A percentile compares a stretch with the other conserved stretches of the same genome.
Conservation (phyloP, 2,329 filamentous ascomycete species). For the Trichoderma sp. region DNA sequence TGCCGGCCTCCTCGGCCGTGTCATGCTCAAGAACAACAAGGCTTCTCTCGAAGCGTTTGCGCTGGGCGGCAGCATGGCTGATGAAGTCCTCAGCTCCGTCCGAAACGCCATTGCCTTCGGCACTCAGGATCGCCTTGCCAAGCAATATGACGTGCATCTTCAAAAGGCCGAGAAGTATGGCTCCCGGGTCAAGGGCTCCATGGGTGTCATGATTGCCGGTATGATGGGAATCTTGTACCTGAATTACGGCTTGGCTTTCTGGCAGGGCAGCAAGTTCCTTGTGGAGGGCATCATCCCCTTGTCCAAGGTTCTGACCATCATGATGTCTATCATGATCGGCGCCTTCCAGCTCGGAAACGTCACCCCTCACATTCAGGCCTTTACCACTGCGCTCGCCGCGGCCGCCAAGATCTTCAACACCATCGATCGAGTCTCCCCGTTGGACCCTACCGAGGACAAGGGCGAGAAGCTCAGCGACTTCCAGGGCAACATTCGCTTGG, state of each 20-base stretch:
- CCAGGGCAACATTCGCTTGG: conserved; percentile 77
- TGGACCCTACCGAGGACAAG: conserved; percentile 71
- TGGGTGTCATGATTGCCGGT: conserved; percentile 77
- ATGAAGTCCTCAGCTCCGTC: conserved; percentile 92
- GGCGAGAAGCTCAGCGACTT: conserved; percentile 74
- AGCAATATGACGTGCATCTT: conserved; percentile 80
- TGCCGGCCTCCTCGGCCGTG: conserved; percentile 72
- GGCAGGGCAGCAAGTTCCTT: conserved; percentile 79
- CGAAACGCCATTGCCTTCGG: conserved; percentile 91
- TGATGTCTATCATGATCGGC: conserved; percentile 90
- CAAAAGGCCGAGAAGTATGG: conserved; percentile 73
- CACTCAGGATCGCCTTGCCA: conserved; percentile 85
- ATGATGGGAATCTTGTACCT: conserved; percentile 86
- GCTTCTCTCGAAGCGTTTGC: conserved; percentile 78
- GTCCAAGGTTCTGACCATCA: conserved; percentile 75
- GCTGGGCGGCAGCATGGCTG: conserved; percentile 81
- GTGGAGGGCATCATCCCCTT: conserved; percentile 67
- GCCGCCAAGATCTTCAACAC: conserved; percentile 91
- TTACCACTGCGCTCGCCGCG: conserved; percentile 80
- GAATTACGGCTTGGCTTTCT: conserved; percentile 87
- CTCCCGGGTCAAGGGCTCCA: conserved; percentile 69
- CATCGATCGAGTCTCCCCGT: conserved; percentile 82
- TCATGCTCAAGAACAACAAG: conserved; percentile 82
- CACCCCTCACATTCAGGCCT: conserved; percentile 82
- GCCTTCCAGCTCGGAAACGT: conserved; percentile 90